Evolutionary conservation across 75 land plant species (phyloP).

Genomic region (Selaginella moellendorffii): DNA sequence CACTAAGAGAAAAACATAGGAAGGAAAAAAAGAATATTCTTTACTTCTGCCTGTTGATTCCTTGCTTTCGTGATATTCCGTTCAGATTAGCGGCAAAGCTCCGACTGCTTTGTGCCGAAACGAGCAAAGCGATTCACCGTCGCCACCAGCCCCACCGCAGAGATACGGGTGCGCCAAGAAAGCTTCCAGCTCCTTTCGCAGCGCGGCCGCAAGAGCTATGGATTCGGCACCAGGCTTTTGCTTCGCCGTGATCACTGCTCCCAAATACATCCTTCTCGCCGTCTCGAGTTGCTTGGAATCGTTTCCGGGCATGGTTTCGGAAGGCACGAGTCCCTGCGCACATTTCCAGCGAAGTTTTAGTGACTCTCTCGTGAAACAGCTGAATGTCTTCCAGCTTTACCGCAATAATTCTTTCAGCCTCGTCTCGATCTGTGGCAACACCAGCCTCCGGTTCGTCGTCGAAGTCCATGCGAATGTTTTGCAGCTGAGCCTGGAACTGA

Average conservation of each 20-base stretch:
- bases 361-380: neutral
- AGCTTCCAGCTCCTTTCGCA: constrained; percentile 16
- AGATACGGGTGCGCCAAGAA: constrained; percentile 6
- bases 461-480: constrained; percentile 6
- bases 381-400: neutral
- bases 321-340: neutral
- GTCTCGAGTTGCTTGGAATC: constrained; percentile 19
- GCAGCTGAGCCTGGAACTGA: constrained; percentile 21
- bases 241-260: constrained; percentile 31
- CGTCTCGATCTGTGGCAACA: constrained; percentile 4
- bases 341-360: neutral
- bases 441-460: constrained; percentile 3
- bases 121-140: no score
- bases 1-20: no score
- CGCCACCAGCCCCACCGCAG: neutral
- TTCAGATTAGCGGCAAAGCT: no score
- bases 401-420: neutral
- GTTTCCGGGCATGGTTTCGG: neutral
- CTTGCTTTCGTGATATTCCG: no score
- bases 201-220: constrained; percentile 20
- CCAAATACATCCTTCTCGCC: constrained; percentile 25
- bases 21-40: no score
- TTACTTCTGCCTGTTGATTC: no score
- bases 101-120: no score
- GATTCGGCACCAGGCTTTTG: constrained; percentile 31